Evolutionary conservation across 192 early-diverging fungal genomes (phyloP), one percentile per base, ranked within the genome.

Genomic region (Podochytrium sp.): DNA sequence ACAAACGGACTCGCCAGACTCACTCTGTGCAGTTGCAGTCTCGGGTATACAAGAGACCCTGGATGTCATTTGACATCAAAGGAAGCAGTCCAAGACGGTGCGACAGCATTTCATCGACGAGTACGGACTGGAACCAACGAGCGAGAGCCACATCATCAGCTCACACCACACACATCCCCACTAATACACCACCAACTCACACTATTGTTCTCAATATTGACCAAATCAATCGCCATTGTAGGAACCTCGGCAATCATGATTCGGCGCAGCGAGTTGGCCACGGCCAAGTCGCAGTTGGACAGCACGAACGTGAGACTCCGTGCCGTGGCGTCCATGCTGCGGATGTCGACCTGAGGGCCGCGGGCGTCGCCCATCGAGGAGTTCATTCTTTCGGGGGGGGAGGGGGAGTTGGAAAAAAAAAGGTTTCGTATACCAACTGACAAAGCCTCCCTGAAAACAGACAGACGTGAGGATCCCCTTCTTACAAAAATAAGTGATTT

Each of bases 241-340:
- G 96, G 93, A n/a, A 99, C 96, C 76, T 99, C 97, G 32, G 96
- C 91, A 71, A 99, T 95, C 96, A 99, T 98, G n/a, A 91, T 85
- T 60, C 97, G 86, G 55, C 97, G 89, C 30, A 99, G 79, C 18
- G 95, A 87, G 81, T 99, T 99, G 35, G 97, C 96, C 4, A 99
- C 86, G 75, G 92, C 87, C 62, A 96, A 83, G 75, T 96, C 94
- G 55, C 91, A 92, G 80, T 96, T 93, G 74, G 85, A 91, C 16
- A 98, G 85, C 20, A 92, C 86, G 75, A 98, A 96, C 71, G 88
- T 87, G 37, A 98, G 85, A 50, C 76, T 80, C 70, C 86, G 81
- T 40, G 81, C n/a, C 38, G 60, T 60, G 37, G 67, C 47, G 34
- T 81, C 77, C 4, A 62, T 27, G 30, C 56, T 39, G 7, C 40